Evolutionary conservation across 2,329 filamentous ascomycete genomes (phyloP), one percentile per base, ranked within the genome.

Genomic region (Scedosporium dehoogii): DNA sequence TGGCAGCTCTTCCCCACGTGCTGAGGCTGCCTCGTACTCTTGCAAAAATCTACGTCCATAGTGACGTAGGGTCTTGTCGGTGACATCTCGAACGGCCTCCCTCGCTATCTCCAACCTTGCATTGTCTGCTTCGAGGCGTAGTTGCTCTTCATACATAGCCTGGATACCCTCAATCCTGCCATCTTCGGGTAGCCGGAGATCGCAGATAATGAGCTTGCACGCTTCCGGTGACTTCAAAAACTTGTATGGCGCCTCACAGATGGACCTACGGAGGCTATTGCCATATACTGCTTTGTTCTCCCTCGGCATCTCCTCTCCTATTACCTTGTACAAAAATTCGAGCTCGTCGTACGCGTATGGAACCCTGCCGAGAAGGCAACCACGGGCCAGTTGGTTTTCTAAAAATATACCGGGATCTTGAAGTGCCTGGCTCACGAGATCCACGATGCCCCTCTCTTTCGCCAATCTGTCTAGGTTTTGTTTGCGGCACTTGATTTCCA

Each of bases 141-240:
- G 46, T 23, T 51, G 46, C 46, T 23, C 21, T 14, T 51, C 21
- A 23, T 51, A 51, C 46, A 51, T 18, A 21, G 21, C 21, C n/a
- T 51, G n/a, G 46, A 51, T 51, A n/a, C 46, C 46, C 12, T 51
- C 46, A 12, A 18, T 18, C 2, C 16, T 23, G 6, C 21, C 38
- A 6, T n/a, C 6, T 1, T 41, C 38, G 7, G 58, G 25, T 3
- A 60, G 9, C 7, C 58, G 38, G n/a, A 23, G 41, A 42, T 60
- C 58, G 58, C 58, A 60, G 16, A 60, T 21, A 16, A 48, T 48
- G 41, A 48, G 48, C 21, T 60, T 60, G 58, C 58, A 60, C 9
- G 42, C 42, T 16, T 38, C 18, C 9, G 58, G 58, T 6, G 58
- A 51, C 6, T 18, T 23, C n/a, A 51, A 51, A 23, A 51, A 23